Conservation (phyloP, 805 yeast genomes). For the Kockiozyma suomiensis region DNA sequence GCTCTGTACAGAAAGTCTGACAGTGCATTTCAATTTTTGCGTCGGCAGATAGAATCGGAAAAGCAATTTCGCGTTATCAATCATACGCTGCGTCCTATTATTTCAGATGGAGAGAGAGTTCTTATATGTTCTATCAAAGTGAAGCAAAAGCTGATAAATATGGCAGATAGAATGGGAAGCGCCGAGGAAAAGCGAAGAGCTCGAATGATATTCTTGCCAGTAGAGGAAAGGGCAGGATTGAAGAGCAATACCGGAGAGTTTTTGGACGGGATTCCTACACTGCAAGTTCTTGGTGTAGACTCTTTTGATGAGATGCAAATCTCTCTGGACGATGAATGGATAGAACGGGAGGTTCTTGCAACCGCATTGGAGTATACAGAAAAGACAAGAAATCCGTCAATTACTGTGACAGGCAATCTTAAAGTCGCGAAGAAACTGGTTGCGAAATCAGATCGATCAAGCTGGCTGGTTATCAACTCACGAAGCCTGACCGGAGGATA, state of each 20-base stretch:
- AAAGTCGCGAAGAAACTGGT: slow-evolving; percentile 21
- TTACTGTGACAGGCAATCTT: slow-evolving; percentile 15
- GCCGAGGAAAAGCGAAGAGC: slow-evolving; percentile 18
- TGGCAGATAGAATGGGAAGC: slow-evolving; percentile 26
- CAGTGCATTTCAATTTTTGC: slow-evolving; percentile 22
- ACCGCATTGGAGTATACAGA: not conserved
- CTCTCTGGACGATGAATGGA: slow-evolving; percentile 9
- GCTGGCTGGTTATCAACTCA: slow-evolving; percentile 11
- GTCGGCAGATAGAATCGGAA: slow-evolving; percentile 23
- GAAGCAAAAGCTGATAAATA: slow-evolving; percentile 13
- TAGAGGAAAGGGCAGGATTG: not conserved
- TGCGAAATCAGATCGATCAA: not conserved
- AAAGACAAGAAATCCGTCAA: not conserved
- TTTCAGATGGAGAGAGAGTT: not conserved
- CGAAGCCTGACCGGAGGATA: slow-evolving; percentile 20
- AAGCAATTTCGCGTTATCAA: not conserved
- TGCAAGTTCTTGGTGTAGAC: not conserved
- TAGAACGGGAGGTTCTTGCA: not conserved
- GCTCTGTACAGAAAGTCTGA: slow-evolving; percentile 15
- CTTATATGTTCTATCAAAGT: slow-evolving; percentile 12
- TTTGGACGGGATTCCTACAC: not conserved
- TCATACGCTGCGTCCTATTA: not conserved
- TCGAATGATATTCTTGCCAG: slow-evolving; percentile 2
- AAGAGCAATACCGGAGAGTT: not conserved
- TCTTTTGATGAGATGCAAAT: not conserved